Conservation (phyloP, 176 grass and related monocot genomes). For the Avena insularis region DNA sequence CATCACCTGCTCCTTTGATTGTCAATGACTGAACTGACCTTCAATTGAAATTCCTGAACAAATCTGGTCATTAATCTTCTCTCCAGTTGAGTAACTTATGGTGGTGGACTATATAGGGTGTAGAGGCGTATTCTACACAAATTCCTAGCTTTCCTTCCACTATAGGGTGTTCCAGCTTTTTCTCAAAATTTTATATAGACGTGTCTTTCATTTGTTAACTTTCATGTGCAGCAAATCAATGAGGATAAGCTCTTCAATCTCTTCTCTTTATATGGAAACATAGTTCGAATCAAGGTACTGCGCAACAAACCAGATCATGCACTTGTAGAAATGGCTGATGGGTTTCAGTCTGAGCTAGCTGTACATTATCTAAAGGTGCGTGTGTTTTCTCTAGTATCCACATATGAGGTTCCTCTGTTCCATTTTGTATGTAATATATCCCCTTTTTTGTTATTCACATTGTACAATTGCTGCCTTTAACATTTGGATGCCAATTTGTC, state of each 20-base stretch:
- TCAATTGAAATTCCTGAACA: not conserved
- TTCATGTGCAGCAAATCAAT: constrained; percentile 75
- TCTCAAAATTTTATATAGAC: not conserved
- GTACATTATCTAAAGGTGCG: constrained; percentile 87
- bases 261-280: constrained; percentile 97
- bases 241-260: constrained; percentile 98
- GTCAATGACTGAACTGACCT: not conserved
- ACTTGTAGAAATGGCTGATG: constrained; percentile 94
- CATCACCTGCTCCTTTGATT: not conserved
- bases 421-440: constrained; percentile 32
- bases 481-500: not conserved
- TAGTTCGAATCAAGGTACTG: constrained; percentile 88
- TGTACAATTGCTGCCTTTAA: not conserved
- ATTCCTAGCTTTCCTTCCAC: no score
- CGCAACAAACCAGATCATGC: constrained; percentile 96
- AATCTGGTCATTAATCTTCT: not conserved
- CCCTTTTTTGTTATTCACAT: not conserved
- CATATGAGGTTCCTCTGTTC: constrained; percentile 14
- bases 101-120: not conserved
- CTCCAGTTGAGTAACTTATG: not conserved
- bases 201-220: not conserved
- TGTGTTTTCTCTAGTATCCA: not conserved
- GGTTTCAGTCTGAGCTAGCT: constrained; percentile 93
- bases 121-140: no score
- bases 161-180: not conserved